phyloP scores from a whole-genome alignment of 192 early-diverging fungal genomes.

The Phlyctochytrium arcticum region DNA sequence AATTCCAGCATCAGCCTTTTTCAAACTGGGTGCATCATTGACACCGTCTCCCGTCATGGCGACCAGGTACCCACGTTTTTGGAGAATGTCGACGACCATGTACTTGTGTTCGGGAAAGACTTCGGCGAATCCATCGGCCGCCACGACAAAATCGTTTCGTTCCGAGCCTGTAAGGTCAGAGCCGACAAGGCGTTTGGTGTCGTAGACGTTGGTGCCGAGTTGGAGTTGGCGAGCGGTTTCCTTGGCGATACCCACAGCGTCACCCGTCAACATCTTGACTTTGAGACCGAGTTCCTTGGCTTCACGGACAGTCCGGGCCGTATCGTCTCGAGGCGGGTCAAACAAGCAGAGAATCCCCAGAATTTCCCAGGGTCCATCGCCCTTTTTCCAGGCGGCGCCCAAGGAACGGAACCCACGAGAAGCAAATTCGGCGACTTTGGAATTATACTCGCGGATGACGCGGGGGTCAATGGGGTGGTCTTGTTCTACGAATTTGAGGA shows the following conservation, averaged over 20 bases:
- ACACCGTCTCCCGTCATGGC: constrained; percentile 93
- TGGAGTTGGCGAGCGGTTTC: constrained; percentile 76
- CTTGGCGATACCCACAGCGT: constrained; percentile 84
- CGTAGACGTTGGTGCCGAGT: constrained; percentile 77
- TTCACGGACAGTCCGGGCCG: constrained; percentile 69
- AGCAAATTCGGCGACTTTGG: constrained; percentile 65
- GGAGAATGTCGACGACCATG: constrained; percentile 75
- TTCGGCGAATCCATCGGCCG: constrained; percentile 10
- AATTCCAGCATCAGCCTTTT: constrained; percentile 80
- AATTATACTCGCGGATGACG: constrained; percentile 26
- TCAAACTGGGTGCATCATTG: constrained; percentile 80
- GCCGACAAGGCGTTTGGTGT: constrained; percentile 73
- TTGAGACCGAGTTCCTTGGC: constrained; percentile 71
- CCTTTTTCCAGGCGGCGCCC: constrained; percentile 54
- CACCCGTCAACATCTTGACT: constrained; percentile 91
- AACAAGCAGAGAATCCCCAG: constrained; percentile 83
- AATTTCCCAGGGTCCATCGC: constrained; percentile 52
- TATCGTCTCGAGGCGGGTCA: constrained; percentile 87
- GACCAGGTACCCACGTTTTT: constrained; percentile 63
- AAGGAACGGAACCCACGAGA: constrained; percentile 63
- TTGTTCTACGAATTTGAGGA: constrained; percentile 53
- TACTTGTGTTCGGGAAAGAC: constrained; percentile 80
- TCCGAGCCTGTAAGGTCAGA: constrained; percentile 62
- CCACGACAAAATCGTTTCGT: constrained; percentile 6
- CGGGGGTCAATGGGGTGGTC: constrained; percentile 40